Percentiles rank a stretch among this genome's conserved stretches.
phyloP scores from a whole-genome alignment of 345 rosid genomes.

The Carallia brachiata region DNA sequence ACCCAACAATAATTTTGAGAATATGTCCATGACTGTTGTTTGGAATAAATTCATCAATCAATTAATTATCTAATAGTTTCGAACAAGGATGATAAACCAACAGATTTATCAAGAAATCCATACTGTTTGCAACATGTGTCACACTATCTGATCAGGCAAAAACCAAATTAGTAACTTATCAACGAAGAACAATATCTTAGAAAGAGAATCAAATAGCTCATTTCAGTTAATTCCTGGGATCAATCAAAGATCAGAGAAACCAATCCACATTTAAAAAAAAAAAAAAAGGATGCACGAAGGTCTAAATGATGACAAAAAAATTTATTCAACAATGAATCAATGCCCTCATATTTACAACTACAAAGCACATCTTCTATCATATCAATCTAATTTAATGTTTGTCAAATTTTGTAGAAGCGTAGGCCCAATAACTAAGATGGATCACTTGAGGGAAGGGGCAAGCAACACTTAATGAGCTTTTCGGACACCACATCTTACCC shows the following conservation, averaged over 20 bases:
- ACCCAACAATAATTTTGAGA: slow-evolving; percentile 49
- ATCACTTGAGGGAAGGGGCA: no score
- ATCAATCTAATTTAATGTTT: no score
- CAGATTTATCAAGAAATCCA: slow-evolving; percentile 81
- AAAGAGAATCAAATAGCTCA: neutral
- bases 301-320: no score
- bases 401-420: no score
- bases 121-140: slow-evolving; percentile 48
- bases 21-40: slow-evolving; percentile 64
- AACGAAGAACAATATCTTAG: neutral
- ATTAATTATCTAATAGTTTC: slow-evolving; percentile 52
- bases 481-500: no score
- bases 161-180: neutral
- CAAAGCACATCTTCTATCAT: no score
- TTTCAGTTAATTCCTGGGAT: neutral
- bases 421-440: no score
- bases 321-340: no score
- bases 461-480: no score
- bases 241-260: neutral
- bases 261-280: no score
- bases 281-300: no score
- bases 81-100: slow-evolving; percentile 75
- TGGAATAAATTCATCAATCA: slow-evolving; percentile 61
- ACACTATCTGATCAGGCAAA: neutral
- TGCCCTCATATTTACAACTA: no score